Evolutionary conservation across 2,329 filamentous ascomycete genomes (phyloP), one percentile per base, ranked within the genome.

Genomic region (Ascochyta rabiei): DNA sequence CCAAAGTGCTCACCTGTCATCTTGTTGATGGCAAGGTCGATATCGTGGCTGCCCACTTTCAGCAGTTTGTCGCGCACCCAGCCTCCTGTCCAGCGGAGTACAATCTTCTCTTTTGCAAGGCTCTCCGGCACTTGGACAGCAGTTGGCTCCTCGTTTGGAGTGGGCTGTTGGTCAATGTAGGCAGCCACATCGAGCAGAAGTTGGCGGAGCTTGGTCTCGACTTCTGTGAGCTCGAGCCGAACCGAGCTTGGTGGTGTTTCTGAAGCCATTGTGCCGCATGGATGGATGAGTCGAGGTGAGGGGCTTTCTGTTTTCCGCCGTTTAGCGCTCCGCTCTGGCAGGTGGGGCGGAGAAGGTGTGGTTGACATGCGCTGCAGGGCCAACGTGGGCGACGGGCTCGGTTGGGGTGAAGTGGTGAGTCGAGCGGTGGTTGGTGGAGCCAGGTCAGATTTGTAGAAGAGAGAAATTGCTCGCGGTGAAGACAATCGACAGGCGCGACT

Each of bases 31-130:
- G 89, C 90, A 7, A 91, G 87, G 72, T 96, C 91, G 60, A 96
- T 93, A 70, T 96, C 91, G 70, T 93, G 83, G 68, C 88, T 91
- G 55, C 81, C 81, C 12, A 86, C 81, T 18, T 86, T 85, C 4
- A 95, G 82, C 2, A 95, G 82, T 76, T 91, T 93, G 78, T 96
- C 91, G 35, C 91, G 87, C 10, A 95, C 90, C 91, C 91, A 96
- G 23, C 91, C 91, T 54, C 91, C 91, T 0, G 91, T 91, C 84
- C 89, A 93, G 44, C 90, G 87, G 40, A 95, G 79, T 16, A 87
- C 79, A 13, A 79, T 68, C 34, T 79, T 79, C 56, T 81, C 72
- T 26, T 77, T 74, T 52, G 73, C 67, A 64, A 84, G 69, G 45
- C 80, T 68, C 41, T 75, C 64, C 56, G 82, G 77, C 69, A 80